phyloP scores from a whole-genome alignment of 495 filamentous ascomycete species.

The Aspergillus bridgeri region DNA sequence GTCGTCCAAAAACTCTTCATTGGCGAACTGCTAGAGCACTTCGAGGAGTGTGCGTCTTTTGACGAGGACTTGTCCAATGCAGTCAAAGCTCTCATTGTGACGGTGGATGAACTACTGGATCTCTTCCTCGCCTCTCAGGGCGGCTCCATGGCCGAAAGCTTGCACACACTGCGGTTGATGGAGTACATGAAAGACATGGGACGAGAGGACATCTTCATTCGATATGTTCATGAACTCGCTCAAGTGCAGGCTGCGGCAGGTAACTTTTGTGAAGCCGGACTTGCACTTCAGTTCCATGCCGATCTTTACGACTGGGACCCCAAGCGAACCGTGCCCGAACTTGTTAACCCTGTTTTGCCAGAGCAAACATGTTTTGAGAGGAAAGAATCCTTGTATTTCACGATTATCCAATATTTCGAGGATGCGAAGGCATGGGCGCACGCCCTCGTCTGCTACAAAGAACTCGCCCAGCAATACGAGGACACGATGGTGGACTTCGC shows the following conservation, averaged over 20 bases:
- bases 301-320: conserved; percentile 93
- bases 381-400: conserved; percentile 87
- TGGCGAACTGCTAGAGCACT: conserved; percentile 75
- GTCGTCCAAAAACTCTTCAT: conserved; percentile 92
- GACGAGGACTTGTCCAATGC: conserved; percentile 75
- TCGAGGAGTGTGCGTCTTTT: conserved; percentile 63
- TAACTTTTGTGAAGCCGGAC: conserved; percentile 86
- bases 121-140: conserved; percentile 90
- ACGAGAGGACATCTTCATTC: conserved; percentile 94
- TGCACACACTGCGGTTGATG: conserved; percentile 89
- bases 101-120: conserved; percentile 86
- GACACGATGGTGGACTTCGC: conserved; percentile 83
- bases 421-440: conserved; percentile 89
- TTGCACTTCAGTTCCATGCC: conserved; percentile 86
- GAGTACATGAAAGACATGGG: conserved; percentile 96
- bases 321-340: conserved; percentile 58
- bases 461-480: conserved; percentile 87
- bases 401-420: conserved; percentile 92
- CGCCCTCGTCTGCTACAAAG: conserved; percentile 85
- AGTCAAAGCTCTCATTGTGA: conserved; percentile 72
- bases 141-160: conserved; percentile 71
- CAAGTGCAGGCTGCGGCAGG: conserved; percentile 68
- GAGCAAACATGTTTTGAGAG: conserved; percentile 88
- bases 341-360: conserved; percentile 71
- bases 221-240: conserved; percentile 92